A percentile compares a stretch with the other conserved stretches of the same genome.
Conservation (phyloP, 768 basidiomycete genomes). For the Grammothele lineata region DNA sequence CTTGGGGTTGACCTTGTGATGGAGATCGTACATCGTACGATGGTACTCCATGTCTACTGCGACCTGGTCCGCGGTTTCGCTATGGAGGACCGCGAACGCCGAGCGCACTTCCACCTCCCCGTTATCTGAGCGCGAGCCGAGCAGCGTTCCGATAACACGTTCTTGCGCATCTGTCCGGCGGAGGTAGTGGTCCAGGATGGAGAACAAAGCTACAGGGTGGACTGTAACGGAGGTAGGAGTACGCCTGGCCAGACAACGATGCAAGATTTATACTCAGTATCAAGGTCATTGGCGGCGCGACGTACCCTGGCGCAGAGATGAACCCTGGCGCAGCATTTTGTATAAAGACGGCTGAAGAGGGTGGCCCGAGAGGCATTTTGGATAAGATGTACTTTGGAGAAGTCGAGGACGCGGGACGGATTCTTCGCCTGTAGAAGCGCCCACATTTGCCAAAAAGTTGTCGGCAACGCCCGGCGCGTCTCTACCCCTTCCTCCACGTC, state of each 20-base stretch:
- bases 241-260: too few relatives aligned
- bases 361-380: constrained; percentile 40
- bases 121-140: constrained; percentile 68
- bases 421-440: constrained; percentile 11
- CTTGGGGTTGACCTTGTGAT: constrained; percentile 77
- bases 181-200: constrained; percentile 95
- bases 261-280: too few relatives aligned
- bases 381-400: too few relatives aligned
- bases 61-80: constrained; percentile 88
- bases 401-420: constrained; percentile 17
- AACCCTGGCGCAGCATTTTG: constrained; percentile 30
- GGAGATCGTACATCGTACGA: constrained; percentile 86
- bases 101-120: constrained; percentile 68
- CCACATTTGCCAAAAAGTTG: constrained; percentile 22
- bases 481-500: constrained; percentile 23
- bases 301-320: constrained; percentile 33
- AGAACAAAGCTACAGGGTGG: constrained; percentile 89
- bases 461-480: constrained; percentile 25
- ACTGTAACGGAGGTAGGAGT: constrained; percentile 73
- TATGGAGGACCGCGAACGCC: constrained; percentile 90
- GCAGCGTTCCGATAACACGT: constrained; percentile 92
- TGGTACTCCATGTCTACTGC: constrained; percentile 98
- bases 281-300: neutral
- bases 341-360: constrained; percentile 42
- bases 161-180: constrained; percentile 77